Evolutionary conservation across 805 yeast species (phyloP).

Genomic region (Brettanomyces nanus): DNA sequence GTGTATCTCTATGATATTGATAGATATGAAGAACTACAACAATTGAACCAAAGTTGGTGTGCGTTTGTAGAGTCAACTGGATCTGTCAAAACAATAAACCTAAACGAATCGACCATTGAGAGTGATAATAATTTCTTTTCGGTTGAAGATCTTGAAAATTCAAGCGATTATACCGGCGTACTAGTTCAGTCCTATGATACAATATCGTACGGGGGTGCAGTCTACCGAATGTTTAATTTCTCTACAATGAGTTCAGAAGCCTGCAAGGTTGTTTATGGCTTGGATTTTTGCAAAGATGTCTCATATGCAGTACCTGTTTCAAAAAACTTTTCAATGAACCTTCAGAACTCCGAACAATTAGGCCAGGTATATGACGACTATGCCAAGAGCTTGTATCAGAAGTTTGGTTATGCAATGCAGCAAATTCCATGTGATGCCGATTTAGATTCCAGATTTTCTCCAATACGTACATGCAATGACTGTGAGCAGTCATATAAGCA

Average conservation of each 20-base stretch:
- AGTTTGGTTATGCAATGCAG: conserved; percentile 70
- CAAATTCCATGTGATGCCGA: conserved; percentile 70
- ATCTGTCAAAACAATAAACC: conserved; percentile 11
- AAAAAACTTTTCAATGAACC: conserved; percentile 17
- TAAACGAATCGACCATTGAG: conserved; percentile 10
- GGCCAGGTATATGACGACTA: conserved; percentile 51
- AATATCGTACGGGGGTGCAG: conserved; percentile 47
- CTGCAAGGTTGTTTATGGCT: conserved; percentile 66
- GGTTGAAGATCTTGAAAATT: conserved; percentile 49
- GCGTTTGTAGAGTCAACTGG: conserved; percentile 44
- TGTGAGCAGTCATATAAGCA: conserved; percentile 65
- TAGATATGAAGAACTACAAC: conserved; percentile 27
- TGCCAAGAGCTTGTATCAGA: conserved; percentile 47
- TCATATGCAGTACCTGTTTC: conserved; percentile 79
- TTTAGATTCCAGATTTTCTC: conserved; percentile 61
- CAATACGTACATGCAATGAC: conserved; percentile 62
- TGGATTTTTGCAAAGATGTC: conserved; percentile 71
- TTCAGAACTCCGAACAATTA: conserved; percentile 27
- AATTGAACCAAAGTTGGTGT: conserved; percentile 55
- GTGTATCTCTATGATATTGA: conserved; percentile 42
- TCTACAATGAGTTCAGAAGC: conserved; percentile 44
- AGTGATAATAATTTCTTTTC: conserved; percentile 41
- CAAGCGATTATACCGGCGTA: conserved; percentile 58
- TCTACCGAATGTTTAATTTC: conserved; percentile 50
- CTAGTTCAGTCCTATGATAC: conserved; percentile 41